Evolutionary conservation across 805 yeast species (phyloP).

Genomic region (Yamadazyma laniorum): DNA sequence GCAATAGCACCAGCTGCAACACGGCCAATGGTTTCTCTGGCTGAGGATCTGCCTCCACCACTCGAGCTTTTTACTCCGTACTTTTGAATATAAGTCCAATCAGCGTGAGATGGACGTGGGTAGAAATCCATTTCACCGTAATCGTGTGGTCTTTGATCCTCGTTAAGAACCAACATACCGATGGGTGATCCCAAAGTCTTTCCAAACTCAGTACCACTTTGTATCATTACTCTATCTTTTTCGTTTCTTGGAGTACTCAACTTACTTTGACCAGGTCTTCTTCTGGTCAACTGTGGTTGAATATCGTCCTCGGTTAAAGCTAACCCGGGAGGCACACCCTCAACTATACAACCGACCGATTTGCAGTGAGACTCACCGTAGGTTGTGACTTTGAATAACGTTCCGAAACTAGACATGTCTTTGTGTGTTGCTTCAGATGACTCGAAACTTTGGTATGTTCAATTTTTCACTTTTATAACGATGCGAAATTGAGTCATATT

Average conservation of each 20-base stretch:
- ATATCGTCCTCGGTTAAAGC: constrained; percentile 79
- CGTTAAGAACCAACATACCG: constrained; percentile 87
- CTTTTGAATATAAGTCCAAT: constrained; percentile 85
- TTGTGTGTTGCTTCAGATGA: not conserved
- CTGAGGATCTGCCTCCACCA: constrained; percentile 97
- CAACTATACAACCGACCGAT: constrained; percentile 97
- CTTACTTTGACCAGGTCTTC: constrained; percentile 96
- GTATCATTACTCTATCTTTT: constrained; percentile 88
- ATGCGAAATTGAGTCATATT: not conserved
- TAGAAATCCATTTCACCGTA: constrained; percentile 91
- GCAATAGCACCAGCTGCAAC: constrained; percentile 99
- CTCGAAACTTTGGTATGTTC: not conserved
- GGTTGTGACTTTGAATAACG: constrained; percentile 69
- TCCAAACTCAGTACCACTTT: constrained; percentile 91
- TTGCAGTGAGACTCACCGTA: constrained; percentile 98
- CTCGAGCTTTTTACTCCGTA: constrained; percentile 92
- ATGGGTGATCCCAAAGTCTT: constrained; percentile 92
- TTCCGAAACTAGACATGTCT: constrained; percentile 43
- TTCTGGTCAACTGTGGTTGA: constrained; percentile 93
- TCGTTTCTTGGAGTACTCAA: constrained; percentile 95
- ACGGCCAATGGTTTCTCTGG: constrained; percentile 97
- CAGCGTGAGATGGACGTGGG: constrained; percentile 99
- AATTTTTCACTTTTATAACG: not conserved
- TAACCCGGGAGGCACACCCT: constrained; percentile 97
- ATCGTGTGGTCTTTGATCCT: constrained; percentile 96